Evolutionary conservation across 768 basidiomycete genomes (phyloP).

Genomic region (Kwoniella bestiolae): DNA sequence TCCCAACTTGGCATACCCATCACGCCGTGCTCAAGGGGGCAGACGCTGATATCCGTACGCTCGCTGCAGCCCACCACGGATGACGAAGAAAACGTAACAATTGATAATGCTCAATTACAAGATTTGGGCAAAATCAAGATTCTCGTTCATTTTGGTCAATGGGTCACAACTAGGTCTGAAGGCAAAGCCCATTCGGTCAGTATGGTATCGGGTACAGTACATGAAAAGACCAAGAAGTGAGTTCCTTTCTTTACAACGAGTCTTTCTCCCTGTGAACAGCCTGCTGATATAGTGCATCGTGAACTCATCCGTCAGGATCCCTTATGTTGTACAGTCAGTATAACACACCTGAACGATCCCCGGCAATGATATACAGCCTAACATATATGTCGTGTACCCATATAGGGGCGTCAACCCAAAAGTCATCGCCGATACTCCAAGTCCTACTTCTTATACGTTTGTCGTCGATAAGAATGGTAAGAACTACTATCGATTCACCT

Average conservation of each 20-base stretch:
- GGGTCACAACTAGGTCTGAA: neutral
- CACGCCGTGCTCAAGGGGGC: too few species aligned
- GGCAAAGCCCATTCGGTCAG: neutral
- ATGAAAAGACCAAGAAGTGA: neutral
- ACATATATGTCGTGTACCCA: too few species aligned
- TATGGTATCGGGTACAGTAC: neutral
- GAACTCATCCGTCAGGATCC: neutral
- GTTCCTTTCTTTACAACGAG: neutral
- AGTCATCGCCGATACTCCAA: neutral
- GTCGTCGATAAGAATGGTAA: neutral
- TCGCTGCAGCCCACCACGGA: neutral
- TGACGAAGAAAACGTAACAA: neutral
- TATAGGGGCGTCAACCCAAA: too few species aligned
- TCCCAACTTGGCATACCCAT: neutral
- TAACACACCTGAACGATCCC: neutral
- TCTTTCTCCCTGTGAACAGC: neutral
- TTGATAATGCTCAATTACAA: neutral
- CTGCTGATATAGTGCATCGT: neutral
- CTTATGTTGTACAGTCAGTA: neutral
- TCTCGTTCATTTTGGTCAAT: neutral
- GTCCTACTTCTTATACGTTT: neutral
- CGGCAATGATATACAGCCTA: too few species aligned
- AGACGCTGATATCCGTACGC: too few species aligned
- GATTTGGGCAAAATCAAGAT: neutral
- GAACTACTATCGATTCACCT: neutral